Conservation (phyloP, 495 filamentous ascomycete species). For the Mycothermus thermophilus region DNA sequence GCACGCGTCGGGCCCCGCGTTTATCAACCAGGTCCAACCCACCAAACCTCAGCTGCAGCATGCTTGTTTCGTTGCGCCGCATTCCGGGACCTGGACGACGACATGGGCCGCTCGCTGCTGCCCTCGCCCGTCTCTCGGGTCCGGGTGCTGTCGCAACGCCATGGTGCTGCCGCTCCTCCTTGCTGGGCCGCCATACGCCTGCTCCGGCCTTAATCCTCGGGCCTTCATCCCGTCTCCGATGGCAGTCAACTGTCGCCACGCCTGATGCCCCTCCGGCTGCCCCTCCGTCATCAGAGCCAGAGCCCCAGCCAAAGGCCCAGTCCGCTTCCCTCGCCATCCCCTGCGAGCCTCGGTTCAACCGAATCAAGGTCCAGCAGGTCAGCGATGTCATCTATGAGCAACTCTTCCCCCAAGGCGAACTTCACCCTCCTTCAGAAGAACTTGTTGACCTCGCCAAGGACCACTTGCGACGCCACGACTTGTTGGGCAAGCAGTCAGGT, state of each 20-base stretch:
- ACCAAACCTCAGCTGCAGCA: too few relatives aligned
- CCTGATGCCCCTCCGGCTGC: too few relatives aligned
- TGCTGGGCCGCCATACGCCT: too few relatives aligned
- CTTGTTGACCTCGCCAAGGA: constrained; percentile 66
- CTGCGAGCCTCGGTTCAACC: constrained; percentile 60
- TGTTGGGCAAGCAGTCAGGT: constrained; percentile 82
- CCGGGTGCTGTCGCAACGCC: constrained; percentile 15
- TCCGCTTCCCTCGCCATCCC: constrained; percentile 40
- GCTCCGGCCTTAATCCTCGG: too few relatives aligned
- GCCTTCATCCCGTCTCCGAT: constrained; percentile 17
- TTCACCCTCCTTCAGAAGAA: constrained; percentile 45
- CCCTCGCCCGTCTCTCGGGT: constrained; percentile 29
- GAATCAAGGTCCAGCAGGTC: constrained; percentile 87
- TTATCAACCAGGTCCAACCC: too few relatives aligned
- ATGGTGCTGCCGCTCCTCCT: constrained; percentile 5
- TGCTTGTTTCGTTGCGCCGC: constrained; percentile 25
- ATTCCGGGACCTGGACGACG: constrained; percentile 24
- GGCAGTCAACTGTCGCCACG: constrained; percentile 21
- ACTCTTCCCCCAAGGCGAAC: constrained; percentile 47
- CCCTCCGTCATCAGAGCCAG: not conserved
- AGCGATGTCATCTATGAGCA: constrained; percentile 70
- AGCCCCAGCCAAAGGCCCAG: constrained; percentile 4
- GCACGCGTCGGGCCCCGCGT: not conserved
- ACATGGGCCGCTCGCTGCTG: constrained; percentile 21
- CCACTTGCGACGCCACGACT: constrained; percentile 73